phyloP scores from a whole-genome alignment of 352 stramenopile genomes.

The Thalassiosira livingstoniorum region DNA sequence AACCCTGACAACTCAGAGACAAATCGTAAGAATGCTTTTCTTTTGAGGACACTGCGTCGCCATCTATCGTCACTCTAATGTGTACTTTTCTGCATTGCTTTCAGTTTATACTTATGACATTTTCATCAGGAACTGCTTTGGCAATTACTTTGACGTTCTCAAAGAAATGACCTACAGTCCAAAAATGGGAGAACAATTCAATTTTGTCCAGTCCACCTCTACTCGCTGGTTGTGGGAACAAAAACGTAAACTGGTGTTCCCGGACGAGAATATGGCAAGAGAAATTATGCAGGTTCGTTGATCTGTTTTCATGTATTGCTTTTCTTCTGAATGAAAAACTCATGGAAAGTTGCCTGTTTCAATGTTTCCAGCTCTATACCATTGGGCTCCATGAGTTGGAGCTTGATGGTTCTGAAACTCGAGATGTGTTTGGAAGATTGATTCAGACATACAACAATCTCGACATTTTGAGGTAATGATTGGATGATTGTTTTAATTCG shows the following conservation, averaged over 20 bases:
- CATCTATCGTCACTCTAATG: neutral
- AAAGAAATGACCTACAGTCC: constrained; percentile 70
- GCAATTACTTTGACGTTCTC: constrained; percentile 68
- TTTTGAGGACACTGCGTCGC: neutral
- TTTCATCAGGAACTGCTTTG: constrained; percentile 75
- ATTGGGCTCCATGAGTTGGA: constrained; percentile 67
- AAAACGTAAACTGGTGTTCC: too few relatives aligned
- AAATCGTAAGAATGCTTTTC: constrained; percentile 24
- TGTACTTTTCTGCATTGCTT: constrained; percentile 29
- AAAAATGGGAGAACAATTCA: constrained; percentile 64
- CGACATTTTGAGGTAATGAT: constrained; percentile 81
- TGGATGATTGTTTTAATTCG: too few relatives aligned
- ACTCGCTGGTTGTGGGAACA: constrained; percentile 46
- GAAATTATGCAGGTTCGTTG: constrained; percentile 73
- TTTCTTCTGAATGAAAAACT: too few relatives aligned
- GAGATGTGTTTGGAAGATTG: constrained; percentile 65
- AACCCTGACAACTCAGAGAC: constrained; percentile 66
- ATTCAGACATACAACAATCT: constrained; percentile 78
- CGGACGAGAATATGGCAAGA: too few relatives aligned
- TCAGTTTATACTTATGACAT: constrained; percentile 72
- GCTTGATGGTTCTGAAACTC: constrained; percentile 70
- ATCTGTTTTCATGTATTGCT: too few relatives aligned
- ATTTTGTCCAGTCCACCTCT: constrained; percentile 45
- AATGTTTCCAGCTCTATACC: neutral
- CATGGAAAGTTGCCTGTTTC: too few relatives aligned